A percentile compares a stretch with the other conserved stretches of the same genome.
Evolutionary conservation across 208 protist species (phyloP).

Genomic region (Trichomonas tenax): DNA sequence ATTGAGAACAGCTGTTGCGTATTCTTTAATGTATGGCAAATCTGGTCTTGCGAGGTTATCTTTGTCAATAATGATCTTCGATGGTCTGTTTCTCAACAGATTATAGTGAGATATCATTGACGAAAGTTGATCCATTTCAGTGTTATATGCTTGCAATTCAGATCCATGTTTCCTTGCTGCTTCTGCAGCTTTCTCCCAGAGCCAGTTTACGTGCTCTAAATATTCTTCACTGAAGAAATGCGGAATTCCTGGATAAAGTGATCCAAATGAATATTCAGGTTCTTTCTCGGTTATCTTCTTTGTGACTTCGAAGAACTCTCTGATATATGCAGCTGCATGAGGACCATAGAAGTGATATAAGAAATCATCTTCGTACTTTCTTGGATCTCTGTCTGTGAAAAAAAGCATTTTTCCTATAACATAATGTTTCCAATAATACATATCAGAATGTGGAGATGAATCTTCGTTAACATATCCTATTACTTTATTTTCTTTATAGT

Average conservation of each 20-base stretch:
- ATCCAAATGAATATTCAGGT: not conserved
- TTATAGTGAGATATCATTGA: not conserved
- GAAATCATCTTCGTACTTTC: not conserved
- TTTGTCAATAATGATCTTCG: not conserved
- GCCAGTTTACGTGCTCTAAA: not conserved
- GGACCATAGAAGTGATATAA: not conserved
- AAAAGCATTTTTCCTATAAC: not conserved
- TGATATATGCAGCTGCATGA: not conserved
- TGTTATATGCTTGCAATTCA: not conserved
- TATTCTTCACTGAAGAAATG: not conserved
- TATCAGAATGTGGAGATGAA: too few relatives aligned
- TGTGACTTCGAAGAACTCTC: not conserved
- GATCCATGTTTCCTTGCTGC: not conserved
- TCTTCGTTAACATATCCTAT: too few relatives aligned
- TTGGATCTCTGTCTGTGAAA: not conserved
- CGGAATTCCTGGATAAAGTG: not conserved
- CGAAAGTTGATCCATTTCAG: not conserved
- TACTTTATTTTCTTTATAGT: too few relatives aligned
- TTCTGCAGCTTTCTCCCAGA: not conserved
- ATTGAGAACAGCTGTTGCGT: not conserved
- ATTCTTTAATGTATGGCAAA: not conserved
- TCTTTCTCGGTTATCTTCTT: not conserved
- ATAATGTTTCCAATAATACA: not conserved
- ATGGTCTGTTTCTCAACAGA: not conserved
- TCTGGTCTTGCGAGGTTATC: not conserved